Evolutionary conservation across 345 rosid species (phyloP).

Genomic region (Syzygium jambos): DNA sequence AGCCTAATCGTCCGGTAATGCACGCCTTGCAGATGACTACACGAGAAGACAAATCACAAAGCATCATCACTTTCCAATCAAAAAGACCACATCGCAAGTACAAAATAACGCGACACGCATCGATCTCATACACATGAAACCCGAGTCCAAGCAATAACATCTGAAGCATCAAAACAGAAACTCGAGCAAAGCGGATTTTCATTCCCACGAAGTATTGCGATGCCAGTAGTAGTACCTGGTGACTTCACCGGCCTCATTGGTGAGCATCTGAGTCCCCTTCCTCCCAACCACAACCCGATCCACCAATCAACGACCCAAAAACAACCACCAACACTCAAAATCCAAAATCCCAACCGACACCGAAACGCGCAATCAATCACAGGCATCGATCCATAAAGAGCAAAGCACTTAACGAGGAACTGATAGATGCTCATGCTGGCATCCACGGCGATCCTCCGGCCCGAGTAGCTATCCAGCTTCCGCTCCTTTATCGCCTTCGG

Average conservation of each 20-base stretch:
- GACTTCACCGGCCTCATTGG: conserved; percentile 92
- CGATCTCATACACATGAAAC: too few relatives aligned
- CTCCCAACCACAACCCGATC: conserved; percentile 83
- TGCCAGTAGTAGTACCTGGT: conserved; percentile 38
- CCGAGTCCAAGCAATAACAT: too few relatives aligned
- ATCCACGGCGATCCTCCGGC: conserved; percentile 82
- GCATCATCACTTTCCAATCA: background rate
- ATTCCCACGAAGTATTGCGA: background rate
- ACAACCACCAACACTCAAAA: background rate
- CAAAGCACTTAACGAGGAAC: conserved; percentile 52
- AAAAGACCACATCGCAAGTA: background rate
- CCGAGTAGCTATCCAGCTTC: conserved; percentile 79
- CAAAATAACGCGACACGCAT: too few relatives aligned
- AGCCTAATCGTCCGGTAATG: conserved; percentile 75
- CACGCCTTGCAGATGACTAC: conserved; percentile 92
- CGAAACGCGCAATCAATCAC: background rate
- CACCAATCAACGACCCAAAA: background rate
- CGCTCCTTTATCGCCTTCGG: conserved; percentile 80
- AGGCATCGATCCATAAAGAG: background rate
- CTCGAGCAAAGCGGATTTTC: background rate
- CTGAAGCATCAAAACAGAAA: too few relatives aligned
- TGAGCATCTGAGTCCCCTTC: conserved; percentile 79
- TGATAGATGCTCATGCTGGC: conserved; percentile 98
- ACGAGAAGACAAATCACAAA: background rate
- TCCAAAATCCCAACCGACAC: background rate